Evolutionary conservation across 1,284 basidiomycete genomes (phyloP), one percentile per base, ranked within the genome.

Genomic region (Cryptococcus sp.): DNA sequence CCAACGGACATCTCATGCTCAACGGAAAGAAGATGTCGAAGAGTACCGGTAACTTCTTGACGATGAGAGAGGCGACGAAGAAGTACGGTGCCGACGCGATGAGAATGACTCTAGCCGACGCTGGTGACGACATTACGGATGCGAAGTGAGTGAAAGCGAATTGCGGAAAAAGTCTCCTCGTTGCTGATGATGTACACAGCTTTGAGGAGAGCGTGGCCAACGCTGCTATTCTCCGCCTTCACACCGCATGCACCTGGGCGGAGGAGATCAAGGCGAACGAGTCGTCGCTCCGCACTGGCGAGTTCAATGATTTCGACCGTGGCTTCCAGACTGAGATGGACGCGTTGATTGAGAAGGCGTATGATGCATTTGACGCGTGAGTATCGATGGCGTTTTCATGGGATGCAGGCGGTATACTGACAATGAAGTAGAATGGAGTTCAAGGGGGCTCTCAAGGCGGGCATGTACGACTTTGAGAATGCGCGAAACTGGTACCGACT

Each of bases 11-110:
- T 75, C 80, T 99, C 80, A 90, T 95, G 89, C 80, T 99, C 75
- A 99, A 99, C 79, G 95, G 95, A 39, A 89, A 94, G 82, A 99
- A 99, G 83, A 99, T 99, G 96, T 88, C 87, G 58, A 98, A 99
- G 85, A 91, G 89, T 78, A 96, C 91, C 46, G 96, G 79, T 7
- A 77, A 80, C 64, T 76, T 76, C 64, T 73, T 80, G 58, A 79
- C 76, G 23, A 75, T 81, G 65, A 65, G 68, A 43, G 80, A 79
- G 50, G 79, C 80, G 5, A 77, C 76, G 23, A 70, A 77, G 65
- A 79, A 77, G 64, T 79, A 78, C 59, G 75, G 76, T 58, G 69
- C 76, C 49, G 72, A 78, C 75, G 92, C 95, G 38, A 95, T 91
- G 70, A 85, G 96, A 62, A 81, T 99, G 80, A 86, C 87, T 40